Conservation (phyloP, 2,329 filamentous ascomycete species). For the Ceratocystis colombiana region DNA sequence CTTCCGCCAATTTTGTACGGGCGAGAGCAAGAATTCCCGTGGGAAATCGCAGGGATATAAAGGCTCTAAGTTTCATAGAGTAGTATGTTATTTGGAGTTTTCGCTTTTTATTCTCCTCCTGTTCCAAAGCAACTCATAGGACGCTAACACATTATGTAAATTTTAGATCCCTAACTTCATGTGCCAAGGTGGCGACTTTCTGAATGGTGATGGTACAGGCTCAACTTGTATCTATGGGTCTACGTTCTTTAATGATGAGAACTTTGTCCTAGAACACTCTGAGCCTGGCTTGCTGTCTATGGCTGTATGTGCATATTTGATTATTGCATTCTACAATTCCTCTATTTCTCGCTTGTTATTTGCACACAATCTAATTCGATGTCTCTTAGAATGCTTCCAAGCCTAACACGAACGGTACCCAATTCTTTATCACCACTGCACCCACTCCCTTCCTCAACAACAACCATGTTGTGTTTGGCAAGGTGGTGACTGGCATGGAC, state of each 20-base stretch:
- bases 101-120: not conserved
- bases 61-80: constrained; percentile 84
- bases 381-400: constrained; percentile 60
- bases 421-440: constrained; percentile 94
- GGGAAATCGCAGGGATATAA: constrained; percentile 88
- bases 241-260: constrained; percentile 80
- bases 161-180: constrained; percentile 85
- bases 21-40: constrained; percentile 69
- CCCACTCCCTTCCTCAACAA: constrained; percentile 77
- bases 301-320: constrained; percentile 54
- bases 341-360: not conserved
- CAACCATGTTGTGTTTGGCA: constrained; percentile 94
- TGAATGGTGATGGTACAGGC: constrained; percentile 86
- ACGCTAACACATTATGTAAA: not conserved
- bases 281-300: constrained; percentile 75
- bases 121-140: not conserved
- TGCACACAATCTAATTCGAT: constrained; percentile 15
- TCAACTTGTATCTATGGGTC: constrained; percentile 80
- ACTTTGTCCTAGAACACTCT: constrained; percentile 72
- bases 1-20: constrained; percentile 94
- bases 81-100: constrained; percentile 43
- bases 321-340: not conserved
- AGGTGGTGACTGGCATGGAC: constrained; percentile 81
- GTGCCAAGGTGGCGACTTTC: constrained; percentile 93
- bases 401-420: constrained; percentile 83